Conservation (phyloP, 441 rosid species). For the Kokia cookei region DNA sequence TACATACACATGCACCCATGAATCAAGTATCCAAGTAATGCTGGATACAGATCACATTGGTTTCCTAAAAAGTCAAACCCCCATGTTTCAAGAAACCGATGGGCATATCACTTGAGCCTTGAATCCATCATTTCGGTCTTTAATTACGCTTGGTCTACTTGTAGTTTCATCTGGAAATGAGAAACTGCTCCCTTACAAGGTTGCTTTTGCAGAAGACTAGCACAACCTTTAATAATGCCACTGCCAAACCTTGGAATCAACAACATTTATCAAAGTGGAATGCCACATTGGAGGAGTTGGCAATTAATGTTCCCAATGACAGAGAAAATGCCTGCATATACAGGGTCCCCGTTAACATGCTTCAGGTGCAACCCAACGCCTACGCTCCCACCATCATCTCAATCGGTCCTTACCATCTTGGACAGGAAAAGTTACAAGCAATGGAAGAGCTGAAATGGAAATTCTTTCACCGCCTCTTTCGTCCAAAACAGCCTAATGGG, state of each 20-base stretch:
- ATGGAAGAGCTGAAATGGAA: constrained; percentile 10
- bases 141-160: no score
- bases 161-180: not conserved
- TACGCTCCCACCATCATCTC: constrained; percentile 13
- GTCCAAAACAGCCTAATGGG: not conserved
- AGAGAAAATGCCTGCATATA: not conserved
- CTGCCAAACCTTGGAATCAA: not conserved
- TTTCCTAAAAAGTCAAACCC: not conserved
- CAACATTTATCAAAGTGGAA: not conserved
- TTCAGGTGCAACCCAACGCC: constrained; percentile 3
- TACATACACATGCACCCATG: not conserved
- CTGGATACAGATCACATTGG: not conserved
- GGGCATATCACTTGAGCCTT: no score
- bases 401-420: constrained; percentile 13
- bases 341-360: constrained; percentile 2
- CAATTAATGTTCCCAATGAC: not conserved
- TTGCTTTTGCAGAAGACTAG: not conserved
- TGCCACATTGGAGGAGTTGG: not conserved
- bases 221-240: not conserved
- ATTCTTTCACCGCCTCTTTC: not conserved
- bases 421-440: not conserved
- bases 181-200: not conserved
- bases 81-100: not conserved
- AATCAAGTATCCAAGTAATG: not conserved
- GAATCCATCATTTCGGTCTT: no score